Evolutionary conservation across 2,329 filamentous ascomycete species (phyloP).

Genomic region (Amphichorda felina): DNA sequence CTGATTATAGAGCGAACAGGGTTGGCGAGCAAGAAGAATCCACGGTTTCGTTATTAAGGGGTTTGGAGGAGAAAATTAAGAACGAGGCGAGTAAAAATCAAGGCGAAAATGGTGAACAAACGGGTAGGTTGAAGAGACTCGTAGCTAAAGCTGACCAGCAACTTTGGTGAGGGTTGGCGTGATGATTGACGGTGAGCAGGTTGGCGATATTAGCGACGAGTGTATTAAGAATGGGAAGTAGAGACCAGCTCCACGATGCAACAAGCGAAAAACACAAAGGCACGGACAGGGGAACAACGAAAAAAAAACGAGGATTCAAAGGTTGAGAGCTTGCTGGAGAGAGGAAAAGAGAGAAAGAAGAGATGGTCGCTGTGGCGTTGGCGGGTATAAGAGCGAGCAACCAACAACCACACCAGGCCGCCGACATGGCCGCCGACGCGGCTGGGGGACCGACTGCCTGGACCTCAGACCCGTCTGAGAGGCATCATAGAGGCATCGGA

Average conservation of each 20-base stretch:
- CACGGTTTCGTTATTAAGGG: conserved; percentile 33
- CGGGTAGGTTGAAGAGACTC: conserved; percentile 8
- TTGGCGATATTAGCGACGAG: conserved; percentile 15
- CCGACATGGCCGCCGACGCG: background rate
- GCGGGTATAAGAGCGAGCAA: conserved; percentile 7
- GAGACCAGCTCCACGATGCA: conserved; percentile 42
- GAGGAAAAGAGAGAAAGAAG: conserved; percentile 29
- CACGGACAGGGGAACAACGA: conserved; percentile 24
- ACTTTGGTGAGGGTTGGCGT: conserved; percentile 15
- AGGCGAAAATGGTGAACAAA: conserved; percentile 12
- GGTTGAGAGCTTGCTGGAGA: conserved; percentile 57
- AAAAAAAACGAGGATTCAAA: conserved; percentile 42
- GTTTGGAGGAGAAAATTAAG: conserved; percentile 12
- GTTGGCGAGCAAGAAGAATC: conserved; percentile 44
- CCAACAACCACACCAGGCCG: background rate
- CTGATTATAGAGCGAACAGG: conserved; percentile 20
- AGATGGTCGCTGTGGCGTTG: conserved; percentile 22
- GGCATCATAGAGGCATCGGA: background rate
- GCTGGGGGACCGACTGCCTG: background rate
- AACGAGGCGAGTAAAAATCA: conserved; percentile 16
- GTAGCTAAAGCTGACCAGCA: conserved; percentile 29
- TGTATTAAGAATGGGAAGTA: conserved; percentile 23
- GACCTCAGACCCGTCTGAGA: background rate
- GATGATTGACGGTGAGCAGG: conserved; percentile 5
- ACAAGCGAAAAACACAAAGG: conserved; percentile 25